Base-by-base conservation (phyloP, 768 basidiomycete genomes). In the Fibroporia radiculosa region DNA sequence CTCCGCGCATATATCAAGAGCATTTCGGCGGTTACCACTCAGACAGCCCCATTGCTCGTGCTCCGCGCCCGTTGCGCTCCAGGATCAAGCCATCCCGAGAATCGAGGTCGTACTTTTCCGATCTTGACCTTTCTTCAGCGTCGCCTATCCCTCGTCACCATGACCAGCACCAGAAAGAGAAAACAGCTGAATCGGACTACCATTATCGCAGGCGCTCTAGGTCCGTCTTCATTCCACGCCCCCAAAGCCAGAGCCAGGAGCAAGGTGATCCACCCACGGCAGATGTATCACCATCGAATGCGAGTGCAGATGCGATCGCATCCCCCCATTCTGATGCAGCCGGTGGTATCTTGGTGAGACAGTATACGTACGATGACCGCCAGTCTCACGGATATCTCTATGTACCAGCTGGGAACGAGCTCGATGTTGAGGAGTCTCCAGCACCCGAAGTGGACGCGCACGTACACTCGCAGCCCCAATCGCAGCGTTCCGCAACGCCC, bases 181-280 rank as follows among this genome's bases (percentile, higher is more conserved):
- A 51, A 46, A 31, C 33, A 18, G 33, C 45, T 10, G 54, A 51
- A 16, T 39, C 44, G 14, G 44, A 52, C 25, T 47, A 51, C 22
- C 48, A 50, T 23, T 54, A 59, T 37, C 61, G 63, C 41, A 57
- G 61, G 31, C 62, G 62, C 35, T 63, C 62, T 3, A 56, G 60
- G 38, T 61, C 61, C 2, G 58, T 60, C 14, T 55, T 58, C 14
- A 34, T 52, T 12, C 41, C 49, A 44, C 56, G 45, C 20, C 50
- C 47, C 33, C 50, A 31, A 14, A 50, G 22, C 47, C 47, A 25
- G 43, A 47, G 27, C 11, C 31, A 48, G 11, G 19, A 26, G 4
- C 35, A 44, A 43, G 44, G 32, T 19, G 33, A 44, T 18, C 40
- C 36, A 6, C 31, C 44, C 1, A 5, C 40, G 13, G 39, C 28